Evolutionary conservation across 805 yeast genomes (phyloP).

Genomic region (Wickerhamiella azyma): DNA sequence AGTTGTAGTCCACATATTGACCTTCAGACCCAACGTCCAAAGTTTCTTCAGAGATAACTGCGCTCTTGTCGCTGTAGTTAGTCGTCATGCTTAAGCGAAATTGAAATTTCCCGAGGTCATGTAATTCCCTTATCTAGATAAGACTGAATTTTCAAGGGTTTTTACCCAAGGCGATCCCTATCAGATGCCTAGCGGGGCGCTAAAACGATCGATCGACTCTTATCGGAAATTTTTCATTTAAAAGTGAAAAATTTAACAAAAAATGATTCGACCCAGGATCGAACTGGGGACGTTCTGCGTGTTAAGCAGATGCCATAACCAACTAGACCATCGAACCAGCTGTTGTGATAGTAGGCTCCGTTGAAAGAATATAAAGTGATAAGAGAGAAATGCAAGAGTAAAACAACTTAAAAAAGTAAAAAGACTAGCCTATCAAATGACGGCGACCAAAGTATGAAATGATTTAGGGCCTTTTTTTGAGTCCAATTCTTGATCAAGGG

Average conservation of each 20-base stretch:
- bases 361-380: no score
- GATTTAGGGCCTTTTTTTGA: no score
- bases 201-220: no score
- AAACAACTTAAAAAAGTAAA: no score
- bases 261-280: conserved; percentile 98
- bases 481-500: no score
- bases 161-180: no score
- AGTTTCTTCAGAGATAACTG: neutral
- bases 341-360: neutral
- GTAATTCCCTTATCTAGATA: neutral
- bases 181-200: no score
- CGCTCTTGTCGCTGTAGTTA: neutral
- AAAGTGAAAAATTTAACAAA: conserved; percentile 13
- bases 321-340: conserved; percentile 67
- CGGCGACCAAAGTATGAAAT: no score
- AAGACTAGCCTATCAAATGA: no score
- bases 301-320: conserved; percentile 99
- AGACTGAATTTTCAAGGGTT: no score
- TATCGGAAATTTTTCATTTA: neutral
- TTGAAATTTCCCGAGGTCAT: no score
- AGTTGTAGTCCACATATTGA: neutral
- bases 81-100: neutral
- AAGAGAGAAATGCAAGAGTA: no score
- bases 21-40: neutral
- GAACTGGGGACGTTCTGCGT: conserved; percentile 99